Conservation (phyloP, 2,329 filamentous ascomycete species). For the Drechslerella stenobrocha region DNA sequence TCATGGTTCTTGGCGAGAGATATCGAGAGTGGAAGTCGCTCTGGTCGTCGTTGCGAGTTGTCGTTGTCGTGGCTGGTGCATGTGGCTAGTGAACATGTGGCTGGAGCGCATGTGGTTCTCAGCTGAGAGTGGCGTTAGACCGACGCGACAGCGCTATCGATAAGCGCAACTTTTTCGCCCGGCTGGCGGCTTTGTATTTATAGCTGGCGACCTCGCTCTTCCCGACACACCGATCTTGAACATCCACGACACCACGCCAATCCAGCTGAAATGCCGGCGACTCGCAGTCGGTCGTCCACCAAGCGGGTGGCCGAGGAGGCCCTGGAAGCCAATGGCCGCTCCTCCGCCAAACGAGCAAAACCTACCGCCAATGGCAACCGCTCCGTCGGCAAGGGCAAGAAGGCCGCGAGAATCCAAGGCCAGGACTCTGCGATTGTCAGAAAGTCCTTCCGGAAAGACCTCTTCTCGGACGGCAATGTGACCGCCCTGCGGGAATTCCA, state of each 20-base stretch:
- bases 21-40: no score
- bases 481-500: slow-evolving; percentile 66
- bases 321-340: slow-evolving; percentile 42
- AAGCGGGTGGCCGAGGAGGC: slow-evolving; percentile 45
- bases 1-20: no score
- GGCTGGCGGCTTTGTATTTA: background rate
- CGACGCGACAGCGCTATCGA: slow-evolving; percentile 41
- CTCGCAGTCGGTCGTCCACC: slow-evolving; percentile 33
- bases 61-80: no score
- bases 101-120: slow-evolving; percentile 11
- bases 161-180: slow-evolving; percentile 28
- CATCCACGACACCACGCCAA: slow-evolving; percentile 6
- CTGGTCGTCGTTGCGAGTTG: no score
- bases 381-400: slow-evolving; percentile 32
- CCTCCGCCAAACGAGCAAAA: slow-evolving; percentile 38
- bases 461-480: slow-evolving; percentile 66
- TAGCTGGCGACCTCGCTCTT: slow-evolving; percentile 11
- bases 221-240: no score
- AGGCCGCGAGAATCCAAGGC: slow-evolving; percentile 35
- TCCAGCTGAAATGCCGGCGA: slow-evolving; percentile 31
- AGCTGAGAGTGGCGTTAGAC: slow-evolving; percentile 39
- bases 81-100: no score
- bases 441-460: slow-evolving; percentile 65
- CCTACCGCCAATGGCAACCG: slow-evolving; percentile 17
- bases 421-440: slow-evolving; percentile 37